Percentiles rank a stretch among this genome's conserved stretches.
Evolutionary conservation across 805 yeast genomes (phyloP).

Genomic region (Candida gorgasii): DNA sequence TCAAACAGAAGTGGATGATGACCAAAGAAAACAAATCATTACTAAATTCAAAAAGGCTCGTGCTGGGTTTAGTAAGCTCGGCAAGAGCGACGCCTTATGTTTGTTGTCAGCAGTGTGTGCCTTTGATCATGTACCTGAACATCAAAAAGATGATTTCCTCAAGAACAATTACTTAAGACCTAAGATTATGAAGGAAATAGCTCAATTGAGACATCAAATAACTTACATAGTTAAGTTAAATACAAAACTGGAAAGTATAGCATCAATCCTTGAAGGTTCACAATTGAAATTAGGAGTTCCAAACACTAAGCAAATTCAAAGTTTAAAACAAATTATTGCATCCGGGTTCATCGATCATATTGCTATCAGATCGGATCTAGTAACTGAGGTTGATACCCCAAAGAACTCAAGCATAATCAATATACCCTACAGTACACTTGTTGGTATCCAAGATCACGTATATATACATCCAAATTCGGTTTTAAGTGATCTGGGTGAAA

Average conservation of each 20-base stretch:
- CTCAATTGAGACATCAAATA: slow-evolving; percentile 77
- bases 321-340: slow-evolving; percentile 87
- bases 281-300: slow-evolving; percentile 68
- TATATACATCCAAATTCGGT: slow-evolving; percentile 82
- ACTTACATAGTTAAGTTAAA: slow-evolving; percentile 69
- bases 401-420: slow-evolving; percentile 58
- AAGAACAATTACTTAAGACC: slow-evolving; percentile 66
- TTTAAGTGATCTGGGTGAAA: slow-evolving; percentile 55
- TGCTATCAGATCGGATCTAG: slow-evolving; percentile 77
- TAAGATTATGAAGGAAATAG: slow-evolving; percentile 83
- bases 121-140: slow-evolving; percentile 65
- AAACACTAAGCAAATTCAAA: slow-evolving; percentile 62
- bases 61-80: slow-evolving; percentile 64
- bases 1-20: slow-evolving; percentile 24
- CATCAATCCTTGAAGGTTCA: slow-evolving; percentile 35
- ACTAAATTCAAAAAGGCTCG: slow-evolving; percentile 57
- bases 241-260: slow-evolving; percentile 60
- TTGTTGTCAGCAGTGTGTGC: slow-evolving; percentile 86
- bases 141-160: slow-evolving; percentile 49
- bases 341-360: slow-evolving; percentile 93
- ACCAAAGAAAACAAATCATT: slow-evolving; percentile 35
- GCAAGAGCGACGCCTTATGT: slow-evolving; percentile 75
- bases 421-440: slow-evolving; percentile 61
- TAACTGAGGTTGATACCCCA: slow-evolving; percentile 58
- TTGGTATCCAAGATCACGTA: slow-evolving; percentile 47